A percentile compares a stretch with the other conserved stretches of the same genome.
Conservation (phyloP, 1,284 basidiomycete species). For the Leucoagaricus sp. region DNA sequence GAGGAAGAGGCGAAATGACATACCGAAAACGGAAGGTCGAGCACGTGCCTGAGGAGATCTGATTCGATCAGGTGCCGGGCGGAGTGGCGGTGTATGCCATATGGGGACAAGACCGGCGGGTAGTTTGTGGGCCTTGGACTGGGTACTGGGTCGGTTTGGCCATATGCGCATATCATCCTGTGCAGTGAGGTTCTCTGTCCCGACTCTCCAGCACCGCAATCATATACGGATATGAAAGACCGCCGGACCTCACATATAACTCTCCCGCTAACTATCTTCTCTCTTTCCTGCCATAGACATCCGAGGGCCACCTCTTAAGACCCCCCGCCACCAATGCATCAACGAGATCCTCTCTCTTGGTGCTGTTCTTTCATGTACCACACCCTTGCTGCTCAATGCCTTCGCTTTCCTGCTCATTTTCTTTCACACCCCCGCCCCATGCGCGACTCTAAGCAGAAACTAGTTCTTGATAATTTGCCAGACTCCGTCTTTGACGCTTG, state of each 20-base stretch:
- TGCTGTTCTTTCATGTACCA: conserved; percentile 38
- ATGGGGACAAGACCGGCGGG: conserved; percentile 18
- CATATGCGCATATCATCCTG: conserved; percentile 40
- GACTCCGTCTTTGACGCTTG: conserved; percentile 56
- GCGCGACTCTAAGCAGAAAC: conserved; percentile 23
- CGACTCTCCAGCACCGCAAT: conserved; percentile 37
- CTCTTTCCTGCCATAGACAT: conserved; percentile 20
- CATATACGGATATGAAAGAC: conserved; percentile 42
- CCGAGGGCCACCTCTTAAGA: conserved; percentile 24
- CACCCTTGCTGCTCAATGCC: conserved; percentile 32
- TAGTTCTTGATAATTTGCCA: conserved; percentile 23
- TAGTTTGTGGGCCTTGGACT: conserved; percentile 16
- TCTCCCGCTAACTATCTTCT: conserved; percentile 17
- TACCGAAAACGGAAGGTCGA: neutral
- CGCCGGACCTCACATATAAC: conserved; percentile 44
- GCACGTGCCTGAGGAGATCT: conserved; percentile 19
- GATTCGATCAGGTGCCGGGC: conserved; percentile 1
- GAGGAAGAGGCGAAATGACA: neutral
- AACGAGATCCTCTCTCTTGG: conserved; percentile 22
- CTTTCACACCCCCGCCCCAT: conserved; percentile 28
- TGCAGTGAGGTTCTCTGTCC: conserved; percentile 31
- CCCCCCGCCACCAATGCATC: conserved; percentile 30
- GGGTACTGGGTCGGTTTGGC: conserved; percentile 39
- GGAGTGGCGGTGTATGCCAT: conserved; percentile 21
- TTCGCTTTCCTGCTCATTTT: conserved; percentile 35